Base-by-base conservation (phyloP, 148 eudicot species). In the Cornus florida region DNA sequence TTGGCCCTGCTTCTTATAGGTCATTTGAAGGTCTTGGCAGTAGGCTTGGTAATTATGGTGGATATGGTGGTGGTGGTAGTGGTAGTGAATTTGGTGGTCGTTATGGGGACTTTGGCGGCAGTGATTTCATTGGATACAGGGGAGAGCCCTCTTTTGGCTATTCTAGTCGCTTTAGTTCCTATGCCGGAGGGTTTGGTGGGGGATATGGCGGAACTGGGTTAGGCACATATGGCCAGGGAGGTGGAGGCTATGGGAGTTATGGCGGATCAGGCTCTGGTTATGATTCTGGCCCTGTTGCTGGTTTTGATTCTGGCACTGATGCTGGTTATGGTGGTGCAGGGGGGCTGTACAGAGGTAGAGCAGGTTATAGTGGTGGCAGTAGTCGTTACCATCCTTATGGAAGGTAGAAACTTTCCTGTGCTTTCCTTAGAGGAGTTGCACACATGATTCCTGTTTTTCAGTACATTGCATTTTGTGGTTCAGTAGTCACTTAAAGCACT, bases 161-260 rank as follows among this genome's bases (percentile, higher is more conserved):
- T 56, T 80, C 87, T 81, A 75, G 84, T 67, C 87, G 87, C 60
- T 81, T 75, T 80, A 83, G 88, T 75, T 73, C 84, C 24, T 78
- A 72, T 24, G 65, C 60, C 20, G 83, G 84, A 67, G 83, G 78
- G 23, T 70, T 66, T 59, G 76, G 84, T 72, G 85, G 82, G 53
- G 85, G 85, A 31, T 85, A 82, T 72, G 85, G 82, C 33, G 83
- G 72, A 14, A 82, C 79, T 70, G 83, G 83, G 31, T 35, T 82
- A 28, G 78, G 83, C 67, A 73, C 77, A 6, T 84, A 80, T 80
- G 83, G 83, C 62, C 83, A 81, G 12, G 81, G 81, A 31, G 79
- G 79, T 48, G 82, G 86, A 33, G 80, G 85, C 69, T 83, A 80
- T 77, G 86, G 86, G 7, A 62, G 78, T 77, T 82, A 77, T 41